Conservation (phyloP, 2,329 filamentous ascomycete species). For the Talaromyces atroroseus region DNA sequence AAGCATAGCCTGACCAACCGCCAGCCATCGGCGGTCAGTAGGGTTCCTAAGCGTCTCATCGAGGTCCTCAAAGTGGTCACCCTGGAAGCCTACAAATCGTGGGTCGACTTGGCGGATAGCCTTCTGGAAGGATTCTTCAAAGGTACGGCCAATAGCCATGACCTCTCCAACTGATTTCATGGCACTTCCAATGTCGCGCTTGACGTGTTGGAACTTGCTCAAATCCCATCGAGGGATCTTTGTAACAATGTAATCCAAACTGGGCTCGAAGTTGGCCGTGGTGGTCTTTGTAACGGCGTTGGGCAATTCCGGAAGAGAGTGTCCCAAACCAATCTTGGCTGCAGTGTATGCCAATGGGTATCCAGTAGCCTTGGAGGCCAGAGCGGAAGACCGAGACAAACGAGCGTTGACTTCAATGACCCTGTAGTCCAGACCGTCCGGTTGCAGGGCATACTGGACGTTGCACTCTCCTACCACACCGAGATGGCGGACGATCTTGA, state of each 20-base stretch:
- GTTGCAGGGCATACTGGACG: conserved; percentile 94
- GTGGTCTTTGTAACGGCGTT: conserved; percentile 99
- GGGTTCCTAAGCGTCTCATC: conserved; percentile 88
- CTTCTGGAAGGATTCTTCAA: conserved; percentile 99
- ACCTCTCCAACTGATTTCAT: conserved; percentile 99
- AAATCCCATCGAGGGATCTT: conserved; percentile 99
- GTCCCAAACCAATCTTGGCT: conserved; percentile 94
- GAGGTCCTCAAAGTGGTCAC: conserved; percentile 87
- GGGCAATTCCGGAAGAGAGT: conserved; percentile 89
- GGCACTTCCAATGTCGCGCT: conserved; percentile 91
- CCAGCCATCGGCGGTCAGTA: conserved; percentile 93
- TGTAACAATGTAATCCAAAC: conserved; percentile 93
- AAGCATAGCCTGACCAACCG: conserved; percentile 95
- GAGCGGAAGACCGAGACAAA: conserved; percentile 91
- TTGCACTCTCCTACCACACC: conserved; percentile 98
- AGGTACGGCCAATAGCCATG: conserved; percentile 97
- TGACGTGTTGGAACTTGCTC: conserved; percentile 98
- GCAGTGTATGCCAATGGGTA: conserved; percentile 97
- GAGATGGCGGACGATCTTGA: conserved; percentile 96
- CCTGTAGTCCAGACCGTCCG: conserved; percentile 93
- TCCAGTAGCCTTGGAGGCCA: conserved; percentile 96
- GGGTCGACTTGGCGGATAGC: conserved; percentile 96
- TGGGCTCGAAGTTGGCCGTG: conserved; percentile 97
- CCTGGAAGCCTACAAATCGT: conserved; percentile 86
- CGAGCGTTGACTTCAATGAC: conserved; percentile 99